Percentiles rank a stretch among this genome's conserved stretches.
phyloP scores from a whole-genome alignment of 2,329 filamentous ascomycete genomes.

The Sarocladium strictum region DNA sequence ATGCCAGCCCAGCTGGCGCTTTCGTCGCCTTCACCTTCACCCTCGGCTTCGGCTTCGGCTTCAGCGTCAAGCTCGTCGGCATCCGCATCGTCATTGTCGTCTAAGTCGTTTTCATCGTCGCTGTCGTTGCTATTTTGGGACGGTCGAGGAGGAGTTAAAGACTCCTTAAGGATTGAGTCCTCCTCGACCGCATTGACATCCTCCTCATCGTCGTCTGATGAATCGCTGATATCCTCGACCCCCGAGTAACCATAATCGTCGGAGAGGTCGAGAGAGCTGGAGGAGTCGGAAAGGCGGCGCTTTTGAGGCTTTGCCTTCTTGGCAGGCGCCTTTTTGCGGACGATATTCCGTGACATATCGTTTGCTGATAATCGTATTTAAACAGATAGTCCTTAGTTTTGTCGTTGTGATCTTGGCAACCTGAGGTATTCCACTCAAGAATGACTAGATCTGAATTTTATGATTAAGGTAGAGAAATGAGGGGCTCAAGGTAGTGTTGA shows the following conservation, averaged over 20 bases:
- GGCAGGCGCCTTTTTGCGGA: slow-evolving; percentile 6
- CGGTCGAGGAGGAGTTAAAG: slow-evolving; percentile 31
- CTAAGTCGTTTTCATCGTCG: slow-evolving; percentile 31
- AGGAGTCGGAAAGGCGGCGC: slow-evolving; percentile 45
- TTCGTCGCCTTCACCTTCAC: slow-evolving; percentile 34
- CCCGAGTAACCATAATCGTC: slow-evolving; percentile 70
- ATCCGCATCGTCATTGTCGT: slow-evolving; percentile 28
- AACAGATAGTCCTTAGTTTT: too few species aligned
- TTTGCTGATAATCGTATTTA: too few species aligned
- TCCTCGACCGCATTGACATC: slow-evolving; percentile 75
- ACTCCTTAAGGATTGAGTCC: slow-evolving; percentile 54
- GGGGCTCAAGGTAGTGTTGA: background rate
- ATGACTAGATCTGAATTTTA: background rate
- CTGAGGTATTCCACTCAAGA: background rate
- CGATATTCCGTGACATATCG: slow-evolving; percentile 1
- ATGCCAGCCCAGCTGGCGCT: slow-evolving; percentile 51
- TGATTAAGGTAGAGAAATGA: background rate
- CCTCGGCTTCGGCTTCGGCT: slow-evolving; percentile 32
- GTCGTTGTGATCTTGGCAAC: too few species aligned
- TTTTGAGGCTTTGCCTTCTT: slow-evolving; percentile 21
- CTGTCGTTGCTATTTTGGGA: slow-evolving; percentile 26
- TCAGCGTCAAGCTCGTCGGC: slow-evolving; percentile 28
- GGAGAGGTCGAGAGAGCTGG: slow-evolving; percentile 54
- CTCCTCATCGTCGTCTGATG: slow-evolving; percentile 71
- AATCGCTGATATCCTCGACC: slow-evolving; percentile 74